A percentile compares a stretch with the other conserved stretches of the same genome.
Conservation (phyloP, 2,329 filamentous ascomycete genomes). For the Venturiaceae sp. region DNA sequence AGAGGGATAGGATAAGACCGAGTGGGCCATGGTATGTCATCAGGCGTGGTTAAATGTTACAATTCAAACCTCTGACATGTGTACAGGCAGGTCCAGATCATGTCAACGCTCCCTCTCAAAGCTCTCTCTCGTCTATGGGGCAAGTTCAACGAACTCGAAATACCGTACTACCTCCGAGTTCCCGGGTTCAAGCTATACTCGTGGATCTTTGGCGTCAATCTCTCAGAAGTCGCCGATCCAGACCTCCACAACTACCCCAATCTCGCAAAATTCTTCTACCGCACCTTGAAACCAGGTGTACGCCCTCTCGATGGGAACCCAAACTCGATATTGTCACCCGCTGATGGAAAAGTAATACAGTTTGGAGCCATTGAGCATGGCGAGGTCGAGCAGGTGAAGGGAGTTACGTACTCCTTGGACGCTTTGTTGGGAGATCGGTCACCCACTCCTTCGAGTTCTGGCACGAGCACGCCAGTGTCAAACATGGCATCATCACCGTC, state of each 20-base stretch:
- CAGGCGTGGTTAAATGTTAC: not conserved
- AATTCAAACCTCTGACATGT: not conserved
- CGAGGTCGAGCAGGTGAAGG: constrained; percentile 97
- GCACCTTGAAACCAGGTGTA: constrained; percentile 78
- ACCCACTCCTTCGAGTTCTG: constrained; percentile 43
- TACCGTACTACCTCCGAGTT: constrained; percentile 79
- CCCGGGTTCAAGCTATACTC: constrained; percentile 90
- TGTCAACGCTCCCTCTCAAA: constrained; percentile 88
- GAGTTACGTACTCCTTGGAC: constrained; percentile 94
- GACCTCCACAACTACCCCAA: constrained; percentile 89
- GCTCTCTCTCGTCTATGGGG: constrained; percentile 86
- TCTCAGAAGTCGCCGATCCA: constrained; percentile 77
- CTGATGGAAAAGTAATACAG: constrained; percentile 85
- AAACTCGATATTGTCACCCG: constrained; percentile 73
- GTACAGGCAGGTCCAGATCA: constrained; percentile 70
- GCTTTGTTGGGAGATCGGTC: constrained; percentile 62
- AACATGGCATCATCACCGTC: constrained; percentile 26
- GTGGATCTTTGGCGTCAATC: constrained; percentile 81
- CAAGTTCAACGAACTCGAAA: constrained; percentile 77
- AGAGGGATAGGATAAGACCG: constrained; percentile 57
- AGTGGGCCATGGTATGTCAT: constrained; percentile 67
- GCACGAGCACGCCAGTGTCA: constrained; percentile 34
- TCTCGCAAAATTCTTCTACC: constrained; percentile 94
- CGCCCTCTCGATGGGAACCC: constrained; percentile 76
- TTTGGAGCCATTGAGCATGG: constrained; percentile 87